Evolutionary conservation across 441 rosid species (phyloP).

Genomic region (Populus hybrid): DNA sequence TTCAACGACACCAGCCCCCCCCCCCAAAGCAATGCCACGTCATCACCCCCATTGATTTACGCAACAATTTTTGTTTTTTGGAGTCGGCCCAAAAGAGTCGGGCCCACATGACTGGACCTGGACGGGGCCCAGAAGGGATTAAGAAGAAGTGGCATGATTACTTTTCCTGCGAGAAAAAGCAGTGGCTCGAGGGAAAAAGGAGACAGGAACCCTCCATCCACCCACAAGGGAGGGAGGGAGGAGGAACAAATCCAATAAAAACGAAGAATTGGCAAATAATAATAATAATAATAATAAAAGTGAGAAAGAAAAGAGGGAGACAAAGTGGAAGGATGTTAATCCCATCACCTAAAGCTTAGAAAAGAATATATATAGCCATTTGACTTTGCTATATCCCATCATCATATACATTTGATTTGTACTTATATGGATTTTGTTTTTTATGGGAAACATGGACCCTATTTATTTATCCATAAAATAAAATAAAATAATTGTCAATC

Average conservation of each 20-base stretch:
- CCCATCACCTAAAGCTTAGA: slow-evolving; percentile 48
- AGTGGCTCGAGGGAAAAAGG: slow-evolving; percentile 31
- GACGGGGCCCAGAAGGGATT: slow-evolving; percentile 48
- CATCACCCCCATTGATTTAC: slow-evolving; percentile 38
- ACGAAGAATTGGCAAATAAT: background rate
- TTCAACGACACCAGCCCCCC: slow-evolving; percentile 40
- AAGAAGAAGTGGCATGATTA: slow-evolving; percentile 39
- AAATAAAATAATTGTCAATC: background rate
- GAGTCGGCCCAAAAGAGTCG: slow-evolving; percentile 33
- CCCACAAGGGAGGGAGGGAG: slow-evolving; percentile 5
- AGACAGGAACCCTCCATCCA: slow-evolving; percentile 38
- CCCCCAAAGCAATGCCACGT: slow-evolving; percentile 33
- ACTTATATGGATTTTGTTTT: slow-evolving; percentile 6
- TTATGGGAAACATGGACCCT: background rate
- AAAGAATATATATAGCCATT: slow-evolving; percentile 30
- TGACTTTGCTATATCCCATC: slow-evolving; percentile 52
- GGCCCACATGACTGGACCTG: slow-evolving; percentile 49
- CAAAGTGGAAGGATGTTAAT: slow-evolving; percentile 74
- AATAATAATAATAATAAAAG: background rate
- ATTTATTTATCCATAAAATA: background rate
- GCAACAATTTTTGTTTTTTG: slow-evolving; percentile 22
- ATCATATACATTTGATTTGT: slow-evolving; percentile 52
- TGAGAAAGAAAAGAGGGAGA: slow-evolving; percentile 28
- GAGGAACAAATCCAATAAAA: background rate
- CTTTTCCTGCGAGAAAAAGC: slow-evolving; percentile 41